These are phyloP conservation scores for Hypoxylon fuscum DNA, from an alignment of 495 filamentous ascomycete species.

Conservation along the genomic window DNA sequence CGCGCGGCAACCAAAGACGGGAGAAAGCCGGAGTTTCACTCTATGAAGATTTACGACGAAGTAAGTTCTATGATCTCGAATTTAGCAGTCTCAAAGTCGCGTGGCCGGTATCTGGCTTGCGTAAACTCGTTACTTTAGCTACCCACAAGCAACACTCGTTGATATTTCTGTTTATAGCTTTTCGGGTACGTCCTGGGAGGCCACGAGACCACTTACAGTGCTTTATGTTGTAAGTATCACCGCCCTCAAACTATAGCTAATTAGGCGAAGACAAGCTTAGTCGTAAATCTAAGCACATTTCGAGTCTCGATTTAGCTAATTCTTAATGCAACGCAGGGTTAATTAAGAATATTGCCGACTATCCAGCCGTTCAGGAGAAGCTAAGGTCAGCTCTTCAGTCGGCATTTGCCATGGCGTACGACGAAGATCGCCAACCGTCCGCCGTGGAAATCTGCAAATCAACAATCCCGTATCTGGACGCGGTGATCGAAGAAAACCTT, in stretches of 20 bases:
- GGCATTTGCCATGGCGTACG: conserved; percentile 30
- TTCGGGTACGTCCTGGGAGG: conserved; percentile 40
- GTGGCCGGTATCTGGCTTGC: too few relatives aligned
- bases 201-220: conserved; percentile 37
- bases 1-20: conserved; percentile 43
- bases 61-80: too few relatives aligned
- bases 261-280: too few relatives aligned
- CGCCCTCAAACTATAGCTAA: too few relatives aligned
- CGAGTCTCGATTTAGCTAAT: too few relatives aligned
- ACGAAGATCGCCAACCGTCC: conserved; percentile 28
- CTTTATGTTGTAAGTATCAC: too few relatives aligned
- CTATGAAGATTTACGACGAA: conserved; percentile 45
- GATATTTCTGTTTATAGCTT: too few relatives aligned
- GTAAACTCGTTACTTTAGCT: too few relatives aligned
- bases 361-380: conserved; percentile 36
- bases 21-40: conserved; percentile 35
- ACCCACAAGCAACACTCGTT: too few relatives aligned
- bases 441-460: conserved; percentile 37
- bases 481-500: conserved; percentile 43
- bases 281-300: too few relatives aligned
- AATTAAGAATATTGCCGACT: conserved; percentile 43
- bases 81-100: too few relatives aligned
- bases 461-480: conserved; percentile 43
- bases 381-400: conserved; percentile 34
- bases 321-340: too few relatives aligned